These are phyloP conservation scores for Ampelocalamus luodianensis DNA, from an alignment of 176 grass and related monocot genomes.

Conservation along the genomic window DNA sequence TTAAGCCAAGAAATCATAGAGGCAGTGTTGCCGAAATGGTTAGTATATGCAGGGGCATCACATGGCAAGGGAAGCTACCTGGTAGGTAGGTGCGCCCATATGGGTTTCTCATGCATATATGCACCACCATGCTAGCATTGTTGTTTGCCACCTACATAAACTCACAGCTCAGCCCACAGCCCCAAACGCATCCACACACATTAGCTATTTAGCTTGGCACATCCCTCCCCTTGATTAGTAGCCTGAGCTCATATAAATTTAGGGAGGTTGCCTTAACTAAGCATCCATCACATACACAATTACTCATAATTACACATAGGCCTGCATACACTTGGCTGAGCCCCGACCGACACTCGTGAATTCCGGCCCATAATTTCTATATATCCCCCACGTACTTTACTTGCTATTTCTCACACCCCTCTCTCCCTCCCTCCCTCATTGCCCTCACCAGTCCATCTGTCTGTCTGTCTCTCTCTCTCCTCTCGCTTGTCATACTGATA, in stretches of 20 bases:
- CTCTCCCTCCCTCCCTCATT: too few relatives aligned
- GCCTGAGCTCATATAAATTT: not conserved
- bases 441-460: not conserved
- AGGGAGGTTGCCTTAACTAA: not conserved
- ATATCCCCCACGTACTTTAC: conserved; percentile 63
- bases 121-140: not conserved
- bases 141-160: conserved; percentile 37
- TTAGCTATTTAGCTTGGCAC: not conserved
- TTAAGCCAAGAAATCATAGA: not conserved
- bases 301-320: not conserved
- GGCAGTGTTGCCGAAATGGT: too few relatives aligned
- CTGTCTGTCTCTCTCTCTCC: not conserved
- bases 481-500: not conserved
- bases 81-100: conserved; percentile 45
- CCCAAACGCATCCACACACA: not conserved
- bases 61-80: conserved; percentile 52
- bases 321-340: not conserved
- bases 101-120: conserved; percentile 25
- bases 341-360: conserved; percentile 52
- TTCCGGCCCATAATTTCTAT: conserved; percentile 54
- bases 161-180: conserved; percentile 18
- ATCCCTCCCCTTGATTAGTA: not conserved
- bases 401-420: conserved; percentile 31
- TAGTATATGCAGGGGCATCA: conserved; percentile 31
- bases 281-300: not conserved